Base-by-base conservation (phyloP, 2,329 filamentous ascomycete species). In the Alternaria gaisen region DNA sequence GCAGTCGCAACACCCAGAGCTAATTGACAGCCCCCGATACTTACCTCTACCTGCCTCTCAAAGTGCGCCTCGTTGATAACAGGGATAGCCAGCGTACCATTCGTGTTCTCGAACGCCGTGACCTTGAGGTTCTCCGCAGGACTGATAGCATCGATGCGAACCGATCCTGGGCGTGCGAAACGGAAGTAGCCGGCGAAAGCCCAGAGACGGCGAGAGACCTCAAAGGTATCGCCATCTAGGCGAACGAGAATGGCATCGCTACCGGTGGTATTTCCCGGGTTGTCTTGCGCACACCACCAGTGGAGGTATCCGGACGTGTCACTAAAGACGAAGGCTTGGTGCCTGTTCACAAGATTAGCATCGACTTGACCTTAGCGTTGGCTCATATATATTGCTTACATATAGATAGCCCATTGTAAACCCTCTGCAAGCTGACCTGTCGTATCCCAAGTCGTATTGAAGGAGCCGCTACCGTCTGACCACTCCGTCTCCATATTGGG, bases 401-500 rank as follows among this genome's bases (percentile, higher is more conserved):
- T 26, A 26, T 26, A 26, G 24, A 26, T 26, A 0, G 24, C 24
- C 24, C 24, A 26, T 26, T 26, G 24, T 26, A 26, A 7, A 26
- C 24, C 24, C 24, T 26, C 24, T 26, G 24, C 24, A 26, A 26
- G 24, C 24, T 61, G 47, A 6, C 83, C 83, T 48, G 67, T 76
- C 1, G 67, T 61, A 65, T 83, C 84, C 81, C 83, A 86, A 1
- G 78, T 75, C 5, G 81, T 78, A 12, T 64, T 64, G 42, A 65
- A 68, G 1, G 44, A 41, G 18, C 65, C 65, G 46, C 81, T 78
- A 22, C 84, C 74, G 65, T 84, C 81, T 0, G 80, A 77, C 50
- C 76, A 79, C 69, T 86, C 85, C 2, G 83, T 85, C 58, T 84
- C 77, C 84, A 84, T 86, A 40, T 82, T 80, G 24, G 78, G 77